phyloP scores from a whole-genome alignment of 352 stramenopile species.

The Globisporangium emineosum region DNA sequence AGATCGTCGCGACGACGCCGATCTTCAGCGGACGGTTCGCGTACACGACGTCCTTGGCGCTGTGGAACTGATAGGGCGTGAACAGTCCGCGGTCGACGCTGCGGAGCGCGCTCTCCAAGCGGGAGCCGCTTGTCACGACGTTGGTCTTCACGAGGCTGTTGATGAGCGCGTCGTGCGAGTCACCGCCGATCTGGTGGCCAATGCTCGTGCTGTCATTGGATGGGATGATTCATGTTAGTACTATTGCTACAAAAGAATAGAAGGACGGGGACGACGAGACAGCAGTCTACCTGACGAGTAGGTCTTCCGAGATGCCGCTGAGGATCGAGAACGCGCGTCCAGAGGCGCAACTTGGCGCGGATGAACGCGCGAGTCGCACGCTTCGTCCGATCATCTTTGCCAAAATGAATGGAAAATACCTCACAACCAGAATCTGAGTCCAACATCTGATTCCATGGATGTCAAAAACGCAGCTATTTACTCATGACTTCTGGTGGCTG shows the following conservation, averaged over 20 bases:
- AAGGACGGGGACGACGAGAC: neutral
- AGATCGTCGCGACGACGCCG: conserved; percentile 78
- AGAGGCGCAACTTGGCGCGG: neutral
- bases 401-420: neutral
- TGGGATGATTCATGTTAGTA: neutral
- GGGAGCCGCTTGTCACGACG: conserved; percentile 48
- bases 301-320: conserved; percentile 70
- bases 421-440: conserved; percentile 11
- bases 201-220: conserved; percentile 61
- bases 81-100: conserved; percentile 68
- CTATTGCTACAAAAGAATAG: neutral
- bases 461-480: too few species aligned
- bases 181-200: conserved; percentile 74
- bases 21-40: conserved; percentile 79
- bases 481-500: too few species aligned
- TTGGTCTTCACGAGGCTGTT: conserved; percentile 78
- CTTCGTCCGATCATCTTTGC: conserved; percentile 7
- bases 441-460: conserved; percentile 1
- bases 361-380: neutral
- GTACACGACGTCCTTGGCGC: conserved; percentile 40
- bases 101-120: conserved; percentile 61
- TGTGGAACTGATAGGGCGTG: conserved; percentile 27
- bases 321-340: conserved; percentile 47
- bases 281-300: conserved; percentile 53
- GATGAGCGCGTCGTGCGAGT: conserved; percentile 62